Evolutionary conservation across 495 filamentous ascomycete genomes (phyloP).

Genomic region (Podospora comata): DNA sequence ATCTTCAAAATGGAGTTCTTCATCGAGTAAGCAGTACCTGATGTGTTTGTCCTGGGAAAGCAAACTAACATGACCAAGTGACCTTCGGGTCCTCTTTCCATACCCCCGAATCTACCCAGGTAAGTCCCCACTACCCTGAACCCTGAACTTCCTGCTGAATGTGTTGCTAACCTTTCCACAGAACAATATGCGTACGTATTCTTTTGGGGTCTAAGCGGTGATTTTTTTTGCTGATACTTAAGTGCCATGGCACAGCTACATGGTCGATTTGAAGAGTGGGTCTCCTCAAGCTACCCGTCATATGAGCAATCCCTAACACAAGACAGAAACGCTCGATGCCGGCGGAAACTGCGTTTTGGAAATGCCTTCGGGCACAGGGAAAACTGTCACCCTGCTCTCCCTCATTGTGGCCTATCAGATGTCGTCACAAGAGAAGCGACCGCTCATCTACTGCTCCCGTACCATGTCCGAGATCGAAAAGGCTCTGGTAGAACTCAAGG

Average conservation of each 20-base stretch:
- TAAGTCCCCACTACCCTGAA: slow-evolving; percentile 28
- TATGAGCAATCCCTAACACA: neutral
- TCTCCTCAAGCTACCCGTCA: neutral
- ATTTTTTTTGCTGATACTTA: slow-evolving; percentile 2
- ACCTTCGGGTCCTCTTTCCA: slow-evolving; percentile 91
- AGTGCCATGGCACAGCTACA: slow-evolving; percentile 58
- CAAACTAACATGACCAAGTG: slow-evolving; percentile 48
- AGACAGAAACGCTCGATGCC: slow-evolving; percentile 76
- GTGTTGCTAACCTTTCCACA: slow-evolving; percentile 20
- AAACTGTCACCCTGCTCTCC: slow-evolving; percentile 92
- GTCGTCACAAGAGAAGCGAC: slow-evolving; percentile 83
- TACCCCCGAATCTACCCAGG: slow-evolving; percentile 96
- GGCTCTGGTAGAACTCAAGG: slow-evolving; percentile 85
- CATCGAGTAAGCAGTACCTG: slow-evolving; percentile 57
- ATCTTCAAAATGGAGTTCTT: slow-evolving; percentile 79
- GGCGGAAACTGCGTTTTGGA: slow-evolving; percentile 97
- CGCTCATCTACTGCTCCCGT: slow-evolving; percentile 98
- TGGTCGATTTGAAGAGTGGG: slow-evolving; percentile 92
- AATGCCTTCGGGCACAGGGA: slow-evolving; percentile 99
- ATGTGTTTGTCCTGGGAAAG: neutral
- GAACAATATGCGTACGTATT: slow-evolving; percentile 86
- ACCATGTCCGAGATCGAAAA: slow-evolving; percentile 97
- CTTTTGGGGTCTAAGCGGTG: slow-evolving; percentile 1
- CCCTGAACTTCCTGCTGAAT: neutral
- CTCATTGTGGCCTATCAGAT: slow-evolving; percentile 96